Base-by-base conservation (phyloP, 805 yeast species). In the Kodamaea kaohsiungensis region DNA sequence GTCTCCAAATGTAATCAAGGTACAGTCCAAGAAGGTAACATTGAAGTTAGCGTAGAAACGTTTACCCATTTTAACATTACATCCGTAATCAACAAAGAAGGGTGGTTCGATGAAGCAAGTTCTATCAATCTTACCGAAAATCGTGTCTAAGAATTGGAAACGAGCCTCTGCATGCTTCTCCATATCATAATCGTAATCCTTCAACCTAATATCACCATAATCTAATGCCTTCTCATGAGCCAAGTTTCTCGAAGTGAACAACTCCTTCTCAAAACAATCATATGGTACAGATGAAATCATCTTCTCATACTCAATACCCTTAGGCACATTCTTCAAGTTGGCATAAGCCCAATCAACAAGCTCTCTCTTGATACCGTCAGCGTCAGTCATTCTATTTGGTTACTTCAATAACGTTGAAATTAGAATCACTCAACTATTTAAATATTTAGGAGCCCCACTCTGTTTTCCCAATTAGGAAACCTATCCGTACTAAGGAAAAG, bases 61-160 rank as follows among this genome's bases (percentile, higher is more conserved):
- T 54, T 84, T 79, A 1, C 91, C 92, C 15, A 86, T 58, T 13
- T 64, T 66, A 38, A 80, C 71, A 67, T 87, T 88, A 65, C 73
- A 80, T 0, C 92, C 93, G 62, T 86, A 87, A 65, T 88, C 92
- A 43, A 85, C 81, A 56, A 58, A 71, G 60, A 83, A 78, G 5
- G 90, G 90, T 1, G 85, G 78, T 66, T 86, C 89, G 38, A 85
- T 63, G 56, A 66, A 73, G 12, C 66, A 55, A 49, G 70, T 67
- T 9, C 69, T 58, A 46, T 80, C 82, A 19, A 73, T 62, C 39
- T 67, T 66, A 10, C 91, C 91, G 48, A 87, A 74, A 16, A 85
- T 65, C 16, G 63, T 64, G 12, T 57, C 56, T 22, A 83, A 62
- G 56, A 65, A 65, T 15, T 64, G 69, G 22, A 51, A 57, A 43